Evolutionary conservation across 202 grass and related monocot genomes (phyloP), one percentile per base, ranked within the genome.

Genomic region (Saccharum hybrid): DNA sequence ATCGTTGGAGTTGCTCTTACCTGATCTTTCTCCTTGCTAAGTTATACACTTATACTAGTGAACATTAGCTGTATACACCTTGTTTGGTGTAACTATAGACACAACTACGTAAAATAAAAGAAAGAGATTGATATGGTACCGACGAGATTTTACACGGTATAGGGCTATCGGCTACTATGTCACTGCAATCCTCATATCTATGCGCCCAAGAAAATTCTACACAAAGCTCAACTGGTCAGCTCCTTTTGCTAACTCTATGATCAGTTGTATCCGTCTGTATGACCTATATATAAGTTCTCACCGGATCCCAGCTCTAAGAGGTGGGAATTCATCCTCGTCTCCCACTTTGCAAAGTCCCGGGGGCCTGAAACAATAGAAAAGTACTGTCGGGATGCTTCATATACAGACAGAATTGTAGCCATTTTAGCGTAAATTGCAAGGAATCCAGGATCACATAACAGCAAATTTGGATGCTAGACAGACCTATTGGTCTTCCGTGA

Each of bases 261-360:
- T 83, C 74, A 86, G 48, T 71, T 82, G 26, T 78, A 83, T 62
- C 80, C 88, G 46, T 74, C n/a, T 76, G 54, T 71, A 87, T 71
- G 56, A 60, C 56, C 56, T 60, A 76, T 75, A 79, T 77, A 48
- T 79, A 56, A 83, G 83, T 71, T 85, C 51, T 85, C 68, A 81
- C 60, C 49, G 42, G 15, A 54, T 57, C 68, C 74, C 83, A 45
- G 74, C 73, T 82, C 56, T 83, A 30, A 94, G 90, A 75, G 92
- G 90, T 74, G 95, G 90, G 81, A 94, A 97, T 78, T 93, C 88
- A 6, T 79, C 82, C 70, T 97, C 92, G 68, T 91, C 87, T 70
- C 87, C 92, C 52, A 90, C 79, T 69, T 88, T 86, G 82, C 91
- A 90, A 30, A 81, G 75, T 63, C 52, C 75, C 38, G 33, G 81